Base-by-base conservation (phyloP, 768 basidiomycete species). In the Lactarius trivialis region DNA sequence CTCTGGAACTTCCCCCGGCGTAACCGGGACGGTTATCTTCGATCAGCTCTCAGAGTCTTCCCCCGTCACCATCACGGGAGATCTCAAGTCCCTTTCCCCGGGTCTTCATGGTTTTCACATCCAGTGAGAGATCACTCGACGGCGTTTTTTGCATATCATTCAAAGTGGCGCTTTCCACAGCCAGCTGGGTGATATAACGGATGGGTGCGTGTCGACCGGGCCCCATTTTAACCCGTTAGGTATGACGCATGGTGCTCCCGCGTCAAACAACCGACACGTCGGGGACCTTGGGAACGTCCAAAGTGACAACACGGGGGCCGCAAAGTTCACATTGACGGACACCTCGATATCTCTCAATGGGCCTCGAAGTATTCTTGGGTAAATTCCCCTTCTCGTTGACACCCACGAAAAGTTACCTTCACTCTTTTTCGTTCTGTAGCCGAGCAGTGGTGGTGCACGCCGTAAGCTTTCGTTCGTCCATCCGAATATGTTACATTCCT, bases 221-320 rank as follows among this genome's bases (percentile, higher is more conserved):
- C 67, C 84, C 36, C 91, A 93, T 73, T 93, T 84, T 79, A 92
- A 93, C 75, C 89, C 89, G 0, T 80, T 78, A 73, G 76, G 73
- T 21, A 78, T 79, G 61, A 81, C 74, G 11, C 91, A 93, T 66
- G 89, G 89, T 60, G 86, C 80, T 4, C 87, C 81, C 11, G 71
- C 73, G 9, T 81, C 83, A 57, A 54, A 70, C 14, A 75, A 76
- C 49, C 77, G 89, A 61, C 91, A 92, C 71, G 83, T 88, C 32
- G 91, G 91, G 0, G 86, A 89, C 67, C 70, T 89, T 64, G 91
- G 91, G 6, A 92, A 93, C 70, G 82, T 93, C 70, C 67, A 80
- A 68, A 79, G 82, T 52, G 81, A 93, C 70, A 73, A 71, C 21
- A 67, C 73, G 36, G 91, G 90, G 52, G 75, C 74, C 19, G 86